These are phyloP conservation scores for Schizosaccharomyces cryophilus DNA, from an alignment of 805 yeast species.

Conservation along the genomic window DNA sequence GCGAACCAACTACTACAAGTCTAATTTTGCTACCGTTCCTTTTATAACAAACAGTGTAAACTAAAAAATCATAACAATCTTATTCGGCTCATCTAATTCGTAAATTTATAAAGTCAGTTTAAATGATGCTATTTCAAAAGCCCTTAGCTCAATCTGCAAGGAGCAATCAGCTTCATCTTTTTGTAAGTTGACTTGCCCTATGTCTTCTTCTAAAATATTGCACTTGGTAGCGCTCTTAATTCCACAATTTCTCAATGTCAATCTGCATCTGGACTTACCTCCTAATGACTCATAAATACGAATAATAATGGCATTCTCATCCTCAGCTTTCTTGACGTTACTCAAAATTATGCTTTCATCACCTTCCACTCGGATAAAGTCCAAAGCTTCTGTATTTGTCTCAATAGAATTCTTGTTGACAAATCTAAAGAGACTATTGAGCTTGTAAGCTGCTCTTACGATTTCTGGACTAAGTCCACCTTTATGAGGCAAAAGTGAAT, in stretches of 20 bases:
- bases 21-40: too few species aligned
- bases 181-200: neutral
- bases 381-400: neutral
- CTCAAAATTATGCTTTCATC: neutral
- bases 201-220: neutral
- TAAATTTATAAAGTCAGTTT: neutral
- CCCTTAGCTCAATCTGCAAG: neutral
- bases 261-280: neutral
- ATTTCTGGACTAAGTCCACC: constrained; percentile 38
- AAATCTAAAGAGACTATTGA: constrained; percentile 30
- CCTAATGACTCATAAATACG: neutral
- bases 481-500: constrained; percentile 61
- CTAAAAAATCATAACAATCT: neutral
- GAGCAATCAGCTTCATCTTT: neutral
- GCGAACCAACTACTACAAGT: too few species aligned
- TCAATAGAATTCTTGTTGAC: neutral
- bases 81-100: neutral
- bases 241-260: neutral
- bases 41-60: neutral
- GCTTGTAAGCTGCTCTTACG: constrained; percentile 53
- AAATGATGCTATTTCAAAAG: neutral
- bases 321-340: neutral
- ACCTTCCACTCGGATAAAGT: neutral
- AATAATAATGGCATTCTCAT: neutral
- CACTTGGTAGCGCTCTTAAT: neutral